These are phyloP conservation scores for Ophiostoma montium DNA, from an alignment of 2,329 filamentous ascomycete species.

Conservation along the genomic window DNA sequence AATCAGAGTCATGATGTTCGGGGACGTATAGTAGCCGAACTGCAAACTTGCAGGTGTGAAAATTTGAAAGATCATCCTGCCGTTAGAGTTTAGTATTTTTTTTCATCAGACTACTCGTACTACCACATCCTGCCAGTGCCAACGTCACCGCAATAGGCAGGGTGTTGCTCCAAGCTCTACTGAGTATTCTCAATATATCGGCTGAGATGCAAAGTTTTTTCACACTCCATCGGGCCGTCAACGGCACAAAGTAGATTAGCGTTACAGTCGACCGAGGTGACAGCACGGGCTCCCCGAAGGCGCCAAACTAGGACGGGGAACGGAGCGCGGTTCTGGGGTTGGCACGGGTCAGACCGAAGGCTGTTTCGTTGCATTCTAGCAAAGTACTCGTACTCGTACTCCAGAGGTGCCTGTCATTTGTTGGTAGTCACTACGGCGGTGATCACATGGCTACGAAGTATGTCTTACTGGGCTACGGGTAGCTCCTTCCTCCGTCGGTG, in stretches of 20 bases:
- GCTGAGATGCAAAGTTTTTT: not conserved
- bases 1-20: too few species aligned
- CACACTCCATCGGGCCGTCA: not conserved
- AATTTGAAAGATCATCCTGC: not conserved
- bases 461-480: too few species aligned
- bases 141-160: not conserved
- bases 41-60: not conserved
- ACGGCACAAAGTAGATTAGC: not conserved
- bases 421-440: too few species aligned
- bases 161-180: too few species aligned
- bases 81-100: too few species aligned
- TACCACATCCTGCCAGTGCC: not conserved
- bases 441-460: too few species aligned
- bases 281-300: not conserved
- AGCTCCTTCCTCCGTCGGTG: too few species aligned
- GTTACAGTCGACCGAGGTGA: not conserved
- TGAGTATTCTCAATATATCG: too few species aligned
- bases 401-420: too few species aligned
- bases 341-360: not conserved
- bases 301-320: not conserved
- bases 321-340: not conserved
- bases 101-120: too few species aligned
- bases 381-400: not conserved
- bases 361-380: not conserved
- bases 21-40: too few species aligned